Base-by-base conservation (phyloP, 495 filamentous ascomycete species). In the Acidomyces sp. region DNA sequence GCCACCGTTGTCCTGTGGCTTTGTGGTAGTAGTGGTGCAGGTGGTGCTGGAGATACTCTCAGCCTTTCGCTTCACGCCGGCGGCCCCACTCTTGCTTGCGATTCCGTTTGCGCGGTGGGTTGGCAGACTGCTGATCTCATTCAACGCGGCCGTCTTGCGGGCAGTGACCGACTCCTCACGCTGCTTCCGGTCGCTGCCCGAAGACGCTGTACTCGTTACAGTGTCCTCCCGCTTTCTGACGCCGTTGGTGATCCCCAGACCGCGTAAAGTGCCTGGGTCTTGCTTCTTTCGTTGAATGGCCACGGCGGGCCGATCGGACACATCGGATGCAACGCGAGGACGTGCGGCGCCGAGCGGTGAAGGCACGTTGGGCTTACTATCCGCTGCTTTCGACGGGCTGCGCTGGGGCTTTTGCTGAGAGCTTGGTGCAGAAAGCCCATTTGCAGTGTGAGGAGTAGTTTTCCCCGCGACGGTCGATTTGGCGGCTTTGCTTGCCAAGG, bases 31-130 rank as follows among this genome's bases (percentile, higher is more conserved):
- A n/a, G n/a, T n/a, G n/a, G n/a, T n/a, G n/a, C n/a, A n/a, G n/a
- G n/a, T n/a, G n/a, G n/a, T n/a, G n/a, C n/a, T n/a, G n/a, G n/a
- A n/a, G 3, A 25, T 10, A 32, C 55, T 54, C 29, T 52, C 53
- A 12, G 53, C 55, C 34, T 58, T 56, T 41, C 57, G 55, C 43
- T 60, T 58, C 16, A 51, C 46, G 10, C 43, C 37, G 38, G 34
- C 25, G 23, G 52, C 48, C 12, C 43, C 53, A n/a, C n/a, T n/a
- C 15, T 48, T 45, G 28, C 41, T 35, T 4, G 43, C 27, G 11
- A 39, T 34, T 2, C 29, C 33, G 28, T 56, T 58, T 6, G 46
- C 36, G 10, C 47, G 55, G 5, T 48, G 50, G 5, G 46, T 38
- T 22, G 32, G 41, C 29, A 36, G 35, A 11, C 36, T 40, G 21